Conservation (phyloP, 176 grass and related monocot species). For the Ananas comosus region DNA sequence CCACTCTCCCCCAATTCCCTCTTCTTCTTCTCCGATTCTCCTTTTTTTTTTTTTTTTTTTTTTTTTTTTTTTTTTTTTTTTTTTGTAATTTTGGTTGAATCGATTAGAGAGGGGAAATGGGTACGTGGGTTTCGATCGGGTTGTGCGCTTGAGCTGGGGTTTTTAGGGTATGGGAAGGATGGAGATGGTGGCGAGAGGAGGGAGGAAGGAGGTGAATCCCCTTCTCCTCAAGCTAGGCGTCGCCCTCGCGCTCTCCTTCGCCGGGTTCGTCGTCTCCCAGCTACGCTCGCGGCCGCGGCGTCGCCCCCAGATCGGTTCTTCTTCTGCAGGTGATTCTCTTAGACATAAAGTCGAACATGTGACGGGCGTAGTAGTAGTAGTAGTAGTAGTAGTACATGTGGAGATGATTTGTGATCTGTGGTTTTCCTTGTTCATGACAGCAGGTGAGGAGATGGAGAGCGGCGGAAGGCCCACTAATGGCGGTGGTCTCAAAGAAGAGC, state of each 20-base stretch:
- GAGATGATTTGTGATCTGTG: background rate
- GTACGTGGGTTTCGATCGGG: no score
- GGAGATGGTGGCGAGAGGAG: background rate
- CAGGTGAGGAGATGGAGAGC: constrained; percentile 25
- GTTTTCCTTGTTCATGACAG: background rate
- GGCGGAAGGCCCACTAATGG: constrained; percentile 12
- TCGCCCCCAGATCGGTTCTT: constrained; percentile 5
- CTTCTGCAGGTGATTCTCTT: constrained; percentile 13
- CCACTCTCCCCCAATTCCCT: no score
- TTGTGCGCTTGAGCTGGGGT: no score
- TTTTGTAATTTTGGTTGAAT: no score
- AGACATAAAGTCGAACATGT: no score
- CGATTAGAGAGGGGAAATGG: no score
- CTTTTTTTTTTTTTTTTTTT: no score
- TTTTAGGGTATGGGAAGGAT: background rate
- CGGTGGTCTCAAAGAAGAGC: constrained; percentile 53
- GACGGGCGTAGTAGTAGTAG: background rate
- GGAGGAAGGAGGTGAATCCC: constrained; percentile 24
- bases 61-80: no score
- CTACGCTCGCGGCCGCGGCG: constrained; percentile 19
- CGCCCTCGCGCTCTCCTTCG: constrained; percentile 49
- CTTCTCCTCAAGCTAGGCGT: constrained; percentile 52
- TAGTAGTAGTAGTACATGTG: background rate
- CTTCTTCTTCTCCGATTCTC: no score
- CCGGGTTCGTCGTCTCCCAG: constrained; percentile 54